These are phyloP conservation scores for Mortierella sp. DNA, from an alignment of 371 early-diverging fungal genomes.

Conservation along the genomic window DNA sequence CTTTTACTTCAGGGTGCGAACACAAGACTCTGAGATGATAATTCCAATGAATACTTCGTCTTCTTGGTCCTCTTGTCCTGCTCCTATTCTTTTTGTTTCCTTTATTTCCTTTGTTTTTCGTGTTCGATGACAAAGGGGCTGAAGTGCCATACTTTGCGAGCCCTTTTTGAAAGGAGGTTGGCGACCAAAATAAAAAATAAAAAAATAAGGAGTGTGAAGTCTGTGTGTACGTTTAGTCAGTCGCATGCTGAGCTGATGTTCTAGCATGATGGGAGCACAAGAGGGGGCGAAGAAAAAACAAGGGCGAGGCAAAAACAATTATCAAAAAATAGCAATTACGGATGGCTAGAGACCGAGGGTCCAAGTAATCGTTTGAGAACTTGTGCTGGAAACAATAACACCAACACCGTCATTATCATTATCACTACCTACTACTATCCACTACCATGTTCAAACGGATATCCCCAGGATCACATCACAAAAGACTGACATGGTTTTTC, in stretches of 20 bases:
- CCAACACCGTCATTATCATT: not conserved
- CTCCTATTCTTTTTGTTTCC: not conserved
- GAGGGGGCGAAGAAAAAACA: not conserved
- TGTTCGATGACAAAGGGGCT: not conserved
- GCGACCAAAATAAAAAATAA: not conserved
- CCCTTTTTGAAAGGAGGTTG: conserved; percentile 3
- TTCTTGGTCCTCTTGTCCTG: not conserved
- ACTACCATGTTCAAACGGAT: no score
- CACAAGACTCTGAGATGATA: no score
- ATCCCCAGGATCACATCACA: not conserved
- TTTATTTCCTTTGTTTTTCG: not conserved
- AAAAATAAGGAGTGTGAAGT: conserved; percentile 5
- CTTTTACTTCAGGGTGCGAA: not conserved
- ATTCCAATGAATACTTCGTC: not conserved
- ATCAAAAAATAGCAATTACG: no score
- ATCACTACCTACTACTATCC: not conserved
- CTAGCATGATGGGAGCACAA: conserved; percentile 4
- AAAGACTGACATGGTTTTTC: not conserved
- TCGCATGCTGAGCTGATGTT: conserved; percentile 12
- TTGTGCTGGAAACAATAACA: not conserved
- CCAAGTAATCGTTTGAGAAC: not conserved
- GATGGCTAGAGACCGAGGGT: not conserved
- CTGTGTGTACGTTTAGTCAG: not conserved
- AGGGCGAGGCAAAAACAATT: not conserved
- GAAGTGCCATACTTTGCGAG: not conserved